phyloP scores from a whole-genome alignment of 164 flowering plant genomes.

The Umbellularia californica region DNA sequence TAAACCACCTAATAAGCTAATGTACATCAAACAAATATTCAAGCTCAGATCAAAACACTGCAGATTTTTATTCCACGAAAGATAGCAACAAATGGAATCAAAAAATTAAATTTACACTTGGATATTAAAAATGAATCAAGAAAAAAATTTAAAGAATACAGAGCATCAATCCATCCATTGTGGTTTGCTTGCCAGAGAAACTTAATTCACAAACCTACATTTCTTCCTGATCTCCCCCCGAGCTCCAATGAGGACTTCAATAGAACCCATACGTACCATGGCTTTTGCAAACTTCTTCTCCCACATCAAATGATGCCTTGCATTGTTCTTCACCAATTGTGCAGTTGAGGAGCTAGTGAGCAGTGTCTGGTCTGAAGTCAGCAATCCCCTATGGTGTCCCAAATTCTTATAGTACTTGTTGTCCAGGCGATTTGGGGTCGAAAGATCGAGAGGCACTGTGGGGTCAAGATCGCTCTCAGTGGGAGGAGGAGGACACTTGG shows the following conservation, averaged over 20 bases:
- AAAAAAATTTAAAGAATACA: background rate
- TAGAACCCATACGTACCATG: conserved; percentile 8
- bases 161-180: background rate
- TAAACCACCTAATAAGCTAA: too few species aligned
- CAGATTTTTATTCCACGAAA: too few species aligned
- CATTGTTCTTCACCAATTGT: conserved; percentile 1
- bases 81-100: background rate
- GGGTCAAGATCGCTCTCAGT: background rate
- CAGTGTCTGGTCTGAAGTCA: conserved; percentile 6
- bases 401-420: conserved; percentile 9
- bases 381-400: background rate
- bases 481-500: conserved; percentile 1
- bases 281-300: conserved; percentile 23
- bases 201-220: conserved; percentile 12
- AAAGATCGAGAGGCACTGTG: background rate
- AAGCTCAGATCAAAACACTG: too few species aligned
- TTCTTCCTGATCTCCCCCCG: conserved; percentile 1
- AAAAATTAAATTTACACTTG: background rate
- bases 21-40: too few species aligned
- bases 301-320: conserved; percentile 8
- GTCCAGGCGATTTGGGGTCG: background rate
- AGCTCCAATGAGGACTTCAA: conserved; percentile 1
- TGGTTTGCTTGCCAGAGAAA: background rate
- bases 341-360: background rate
- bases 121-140: background rate